Evolutionary conservation across 257 asterid species (phyloP), one percentile per base, ranked within the genome.

Genomic region (Salvia miltiorrhiza): DNA sequence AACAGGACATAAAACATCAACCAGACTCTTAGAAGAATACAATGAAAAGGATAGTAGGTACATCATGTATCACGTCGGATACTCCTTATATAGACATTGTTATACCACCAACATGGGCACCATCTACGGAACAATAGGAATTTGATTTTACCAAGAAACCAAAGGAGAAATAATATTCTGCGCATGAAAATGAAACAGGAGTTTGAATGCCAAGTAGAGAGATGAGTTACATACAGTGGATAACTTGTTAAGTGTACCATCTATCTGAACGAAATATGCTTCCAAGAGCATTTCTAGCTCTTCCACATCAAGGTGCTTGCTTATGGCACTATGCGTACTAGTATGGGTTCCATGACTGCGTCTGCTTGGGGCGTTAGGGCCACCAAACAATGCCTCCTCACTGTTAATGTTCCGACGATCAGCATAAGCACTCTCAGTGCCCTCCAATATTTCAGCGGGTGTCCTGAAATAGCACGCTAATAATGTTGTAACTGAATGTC

Each of bases 281-380:
- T 93, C 98, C 80, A 93, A 73, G 45, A 93, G 95, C 98, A 93
- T 93, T 73, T 93, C 98, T 17, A 93, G 97, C 83, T 93, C 98
- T 79, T 93, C 96, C 32, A 93, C 98, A 45, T 93, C 96, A 60
- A 88, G 89, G 44, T 86, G 93, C 78, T 93, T 90, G 82, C 90
- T 81, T 65, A 87, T 70, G 70, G 90, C 79, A 74, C 97, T 92
- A 28, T 69, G 87, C 0, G 83, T 71, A 67, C 88, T 86, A 41
- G 95, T 77, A 69, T 66, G 92, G 45, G 94, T 86, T 50, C 96
- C 96, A 71, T 77, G 97, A 78, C 96, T 93, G 80, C 73, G 81
- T 78, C 89, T 83, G 73, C 97, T 85, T 52, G 78, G 79, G 39
- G 85, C 78, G 54, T 78, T 72, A 30, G 76, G 66, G 43, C 92